Percentiles rank a stretch among this genome's conserved stretches.
Conservation (phyloP, 2,329 filamentous ascomycete genomes). For the Claviceps cyperi region DNA sequence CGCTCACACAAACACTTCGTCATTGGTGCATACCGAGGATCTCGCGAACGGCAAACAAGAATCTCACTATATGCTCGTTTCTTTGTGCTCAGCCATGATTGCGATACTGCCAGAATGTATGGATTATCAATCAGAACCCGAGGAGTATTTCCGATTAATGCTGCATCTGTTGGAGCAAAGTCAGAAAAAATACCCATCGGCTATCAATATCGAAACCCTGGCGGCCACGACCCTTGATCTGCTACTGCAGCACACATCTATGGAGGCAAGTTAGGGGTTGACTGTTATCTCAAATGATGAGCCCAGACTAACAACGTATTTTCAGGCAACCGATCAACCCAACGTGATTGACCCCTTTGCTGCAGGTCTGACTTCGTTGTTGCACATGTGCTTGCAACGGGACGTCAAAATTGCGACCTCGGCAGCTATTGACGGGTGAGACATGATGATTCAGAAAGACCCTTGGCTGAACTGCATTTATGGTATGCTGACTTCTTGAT, state of each 20-base stretch:
- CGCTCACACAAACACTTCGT: conserved; percentile 5
- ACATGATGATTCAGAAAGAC: background rate
- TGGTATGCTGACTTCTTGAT: conserved; percentile 4
- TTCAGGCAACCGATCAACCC: conserved; percentile 15
- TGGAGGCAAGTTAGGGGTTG: conserved; percentile 20
- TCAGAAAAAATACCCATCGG: conserved; percentile 10
- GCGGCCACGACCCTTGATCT: conserved; percentile 16
- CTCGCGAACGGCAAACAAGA: background rate
- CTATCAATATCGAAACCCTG: conserved; percentile 17
- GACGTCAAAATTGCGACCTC: conserved; percentile 14
- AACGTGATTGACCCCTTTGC: conserved; percentile 16
- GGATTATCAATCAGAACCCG: conserved; percentile 21
- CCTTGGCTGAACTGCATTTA: background rate
- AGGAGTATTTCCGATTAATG: conserved; percentile 31
- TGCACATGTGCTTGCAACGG: conserved; percentile 18
- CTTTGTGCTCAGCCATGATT: conserved; percentile 19
- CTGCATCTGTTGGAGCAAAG: conserved; percentile 4
- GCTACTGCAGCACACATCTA: conserved; percentile 25
- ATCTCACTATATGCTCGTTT: conserved; percentile 9
- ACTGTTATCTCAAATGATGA: background rate
- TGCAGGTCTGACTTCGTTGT: conserved; percentile 15
- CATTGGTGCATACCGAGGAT: background rate
- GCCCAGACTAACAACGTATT: background rate
- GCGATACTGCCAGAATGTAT: conserved; percentile 20
- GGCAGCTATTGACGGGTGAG: conserved; percentile 14